Conservation (phyloP, 2,329 filamentous ascomycete genomes). For the Geosmithia flava region DNA sequence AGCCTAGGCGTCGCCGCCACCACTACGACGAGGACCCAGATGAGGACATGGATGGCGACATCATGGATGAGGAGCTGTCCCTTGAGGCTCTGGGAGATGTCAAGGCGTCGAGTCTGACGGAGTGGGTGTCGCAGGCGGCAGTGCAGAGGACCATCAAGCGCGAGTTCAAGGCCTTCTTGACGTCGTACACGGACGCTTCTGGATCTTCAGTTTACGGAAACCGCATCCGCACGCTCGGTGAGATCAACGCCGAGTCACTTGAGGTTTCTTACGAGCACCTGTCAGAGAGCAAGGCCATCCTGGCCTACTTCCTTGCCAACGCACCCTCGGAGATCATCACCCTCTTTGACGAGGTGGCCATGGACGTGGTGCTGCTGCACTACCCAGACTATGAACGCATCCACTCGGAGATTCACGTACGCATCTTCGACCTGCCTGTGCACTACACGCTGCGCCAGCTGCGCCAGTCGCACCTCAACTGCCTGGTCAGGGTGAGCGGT, state of each 20-base stretch:
- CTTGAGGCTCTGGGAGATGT: constrained; percentile 86
- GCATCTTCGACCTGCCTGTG: constrained; percentile 87
- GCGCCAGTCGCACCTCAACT: constrained; percentile 91
- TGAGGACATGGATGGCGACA: constrained; percentile 82
- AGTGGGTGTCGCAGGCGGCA: constrained; percentile 85
- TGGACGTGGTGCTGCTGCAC: constrained; percentile 90
- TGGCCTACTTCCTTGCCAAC: constrained; percentile 94
- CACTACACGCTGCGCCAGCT: constrained; percentile 92
- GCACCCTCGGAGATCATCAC: constrained; percentile 91
- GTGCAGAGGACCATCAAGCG: constrained; percentile 89
- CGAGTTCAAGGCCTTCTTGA: constrained; percentile 96
- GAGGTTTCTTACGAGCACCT: constrained; percentile 95
- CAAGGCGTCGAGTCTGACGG: constrained; percentile 83
- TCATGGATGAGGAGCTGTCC: constrained; percentile 91
- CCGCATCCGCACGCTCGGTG: constrained; percentile 87
- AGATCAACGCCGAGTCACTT: constrained; percentile 89
- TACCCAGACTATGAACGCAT: constrained; percentile 98
- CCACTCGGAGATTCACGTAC: constrained; percentile 94
- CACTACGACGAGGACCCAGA: constrained; percentile 92
- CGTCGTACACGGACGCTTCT: constrained; percentile 83
- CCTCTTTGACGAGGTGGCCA: constrained; percentile 91
- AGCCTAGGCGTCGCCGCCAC: constrained; percentile 74
- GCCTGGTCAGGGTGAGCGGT: constrained; percentile 83
- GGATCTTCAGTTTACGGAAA: constrained; percentile 91
- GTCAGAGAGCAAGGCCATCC: constrained; percentile 77